phyloP scores from a whole-genome alignment of 2,329 filamentous ascomycete species.

The Pestalotiopsis sp. region DNA sequence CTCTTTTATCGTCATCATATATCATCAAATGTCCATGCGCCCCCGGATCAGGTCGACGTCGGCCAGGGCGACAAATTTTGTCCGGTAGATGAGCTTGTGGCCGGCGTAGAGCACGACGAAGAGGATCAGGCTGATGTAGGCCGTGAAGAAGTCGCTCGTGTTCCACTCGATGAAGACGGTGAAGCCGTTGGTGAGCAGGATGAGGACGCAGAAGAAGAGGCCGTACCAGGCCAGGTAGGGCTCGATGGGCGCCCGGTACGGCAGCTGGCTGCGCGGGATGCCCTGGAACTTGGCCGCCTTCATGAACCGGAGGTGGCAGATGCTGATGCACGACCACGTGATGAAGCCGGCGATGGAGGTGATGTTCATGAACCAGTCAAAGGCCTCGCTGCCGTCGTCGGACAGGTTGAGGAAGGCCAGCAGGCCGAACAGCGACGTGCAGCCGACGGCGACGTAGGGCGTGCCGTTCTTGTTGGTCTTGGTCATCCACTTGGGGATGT shows the following conservation, averaged over 20 bases:
- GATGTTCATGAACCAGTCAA: constrained; percentile 75
- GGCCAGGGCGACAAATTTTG: constrained; percentile 25
- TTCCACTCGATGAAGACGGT: constrained; percentile 67
- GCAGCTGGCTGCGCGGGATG: constrained; percentile 59
- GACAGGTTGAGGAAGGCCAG: constrained; percentile 71
- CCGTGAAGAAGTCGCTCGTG: constrained; percentile 62
- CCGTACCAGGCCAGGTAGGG: constrained; percentile 69
- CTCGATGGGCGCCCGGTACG: constrained; percentile 64
- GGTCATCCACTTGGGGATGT: constrained; percentile 62
- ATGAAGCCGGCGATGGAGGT: constrained; percentile 71
- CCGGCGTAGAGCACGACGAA: constrained; percentile 62
- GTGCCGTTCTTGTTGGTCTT: constrained; percentile 64
- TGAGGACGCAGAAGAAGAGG: constrained; percentile 64
- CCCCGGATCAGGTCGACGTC: constrained; percentile 32
- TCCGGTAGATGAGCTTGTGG: constrained; percentile 54
- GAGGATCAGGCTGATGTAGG: constrained; percentile 66
- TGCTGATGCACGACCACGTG: constrained; percentile 68
- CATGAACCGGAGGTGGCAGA: constrained; percentile 68
- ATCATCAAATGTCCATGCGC: constrained; percentile 15
- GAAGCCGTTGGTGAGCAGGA: constrained; percentile 71
- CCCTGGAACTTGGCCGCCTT: constrained; percentile 57
- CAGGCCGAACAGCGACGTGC: constrained; percentile 60
- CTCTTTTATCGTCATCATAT: neutral
- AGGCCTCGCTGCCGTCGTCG: constrained; percentile 59
- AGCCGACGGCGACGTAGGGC: constrained; percentile 62